Evolutionary conservation across 2,329 filamentous ascomycete species (phyloP).

Genomic region (Orbilia oligospora): DNA sequence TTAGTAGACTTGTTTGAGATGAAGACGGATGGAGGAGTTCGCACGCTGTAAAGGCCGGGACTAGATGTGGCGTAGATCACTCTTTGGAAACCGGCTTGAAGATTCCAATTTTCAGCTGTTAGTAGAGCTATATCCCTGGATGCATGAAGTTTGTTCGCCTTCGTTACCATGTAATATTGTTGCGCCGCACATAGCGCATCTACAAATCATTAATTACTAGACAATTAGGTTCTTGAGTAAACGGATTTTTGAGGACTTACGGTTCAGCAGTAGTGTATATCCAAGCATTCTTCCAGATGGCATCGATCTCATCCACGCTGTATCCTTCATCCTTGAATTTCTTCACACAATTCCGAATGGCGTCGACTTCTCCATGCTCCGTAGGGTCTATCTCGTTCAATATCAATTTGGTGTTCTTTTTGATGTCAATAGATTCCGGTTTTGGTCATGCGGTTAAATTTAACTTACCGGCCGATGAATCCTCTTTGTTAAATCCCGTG

Average conservation of each 20-base stretch:
- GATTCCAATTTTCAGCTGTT: conserved; percentile 7
- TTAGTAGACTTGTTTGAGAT: neutral
- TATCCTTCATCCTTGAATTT: conserved; percentile 48
- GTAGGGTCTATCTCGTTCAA: conserved; percentile 32
- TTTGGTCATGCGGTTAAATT: too few species aligned
- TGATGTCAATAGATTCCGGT: too few species aligned
- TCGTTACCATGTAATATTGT: conserved; percentile 49
- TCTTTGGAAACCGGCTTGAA: conserved; percentile 50
- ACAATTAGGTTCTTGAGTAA: neutral
- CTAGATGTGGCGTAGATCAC: conserved; percentile 52
- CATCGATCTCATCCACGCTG: conserved; percentile 32
- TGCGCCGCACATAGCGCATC: conserved; percentile 51
- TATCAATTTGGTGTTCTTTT: too few species aligned
- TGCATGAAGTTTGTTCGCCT: neutral
- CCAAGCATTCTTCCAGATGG: conserved; percentile 54
- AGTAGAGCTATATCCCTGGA: too few species aligned
- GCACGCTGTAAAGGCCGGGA: conserved; percentile 37
- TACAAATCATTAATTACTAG: neutral
- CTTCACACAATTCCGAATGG: conserved; percentile 46
- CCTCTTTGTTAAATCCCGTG: conserved; percentile 49
- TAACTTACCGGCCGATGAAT: conserved; percentile 21
- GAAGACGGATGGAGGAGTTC: neutral
- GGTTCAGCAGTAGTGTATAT: conserved; percentile 58
- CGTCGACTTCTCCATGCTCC: conserved; percentile 53
- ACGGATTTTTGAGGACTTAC: conserved; percentile 4